A percentile compares a stretch with the other conserved stretches of the same genome.
These are phyloP conservation scores for Odontarrhena argentea DNA, from an alignment of 345 rosid species.

Conservation along the genomic window DNA sequence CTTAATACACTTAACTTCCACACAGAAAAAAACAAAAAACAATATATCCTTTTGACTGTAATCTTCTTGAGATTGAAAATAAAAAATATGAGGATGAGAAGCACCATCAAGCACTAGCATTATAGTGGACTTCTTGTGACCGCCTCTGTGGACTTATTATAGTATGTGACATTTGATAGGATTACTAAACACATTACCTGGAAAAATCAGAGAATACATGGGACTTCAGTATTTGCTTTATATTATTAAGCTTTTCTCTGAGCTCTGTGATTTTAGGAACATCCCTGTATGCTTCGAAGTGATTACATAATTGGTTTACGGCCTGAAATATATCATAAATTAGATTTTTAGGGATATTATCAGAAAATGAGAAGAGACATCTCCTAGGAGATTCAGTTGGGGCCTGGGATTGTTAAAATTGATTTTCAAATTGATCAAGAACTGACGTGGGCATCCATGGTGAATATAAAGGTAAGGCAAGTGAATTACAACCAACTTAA, in stretches of 20 bases:
- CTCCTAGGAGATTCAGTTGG: slow-evolving; percentile 8
- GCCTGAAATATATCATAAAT: slow-evolving; percentile 69
- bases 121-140: slow-evolving; percentile 3
- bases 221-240: slow-evolving; percentile 93
- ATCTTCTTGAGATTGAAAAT: slow-evolving; percentile 17
- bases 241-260: slow-evolving; percentile 91
- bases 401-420: not conserved
- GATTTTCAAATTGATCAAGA: slow-evolving; percentile 16
- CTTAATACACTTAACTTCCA: slow-evolving; percentile 9
- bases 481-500: slow-evolving; percentile 3
- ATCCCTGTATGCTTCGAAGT: slow-evolving; percentile 97
- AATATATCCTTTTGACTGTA: not conserved
- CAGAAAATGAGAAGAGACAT: slow-evolving; percentile 1
- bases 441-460: slow-evolving; percentile 5
- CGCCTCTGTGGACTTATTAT: not conserved
- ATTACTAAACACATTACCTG: slow-evolving; percentile 56
- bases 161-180: not conserved
- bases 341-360: slow-evolving; percentile 4
- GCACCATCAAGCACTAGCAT: slow-evolving; percentile 25
- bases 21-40: not conserved
- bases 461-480: slow-evolving; percentile 23
- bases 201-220: slow-evolving; percentile 96
- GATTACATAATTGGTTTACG: slow-evolving; percentile 93
- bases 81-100: not conserved
- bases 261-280: slow-evolving; percentile 97